phyloP scores from a whole-genome alignment of 352 stramenopile species.

The Hyphochytrium catenoides region DNA sequence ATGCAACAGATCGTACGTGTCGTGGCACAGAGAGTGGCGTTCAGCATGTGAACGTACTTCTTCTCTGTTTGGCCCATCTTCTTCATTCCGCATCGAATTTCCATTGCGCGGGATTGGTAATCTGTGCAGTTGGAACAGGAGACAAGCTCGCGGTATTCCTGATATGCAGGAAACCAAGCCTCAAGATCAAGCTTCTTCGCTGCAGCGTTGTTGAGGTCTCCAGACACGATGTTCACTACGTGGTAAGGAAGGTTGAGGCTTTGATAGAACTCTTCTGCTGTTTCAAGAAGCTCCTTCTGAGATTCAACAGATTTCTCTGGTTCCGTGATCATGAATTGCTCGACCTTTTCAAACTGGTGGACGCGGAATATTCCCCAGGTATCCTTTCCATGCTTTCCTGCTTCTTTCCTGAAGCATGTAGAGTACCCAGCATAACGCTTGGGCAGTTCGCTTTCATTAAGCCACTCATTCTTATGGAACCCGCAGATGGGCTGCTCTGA shows the following conservation, averaged over 20 bases:
- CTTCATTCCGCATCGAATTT: conserved; percentile 87
- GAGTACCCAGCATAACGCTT: conserved; percentile 83
- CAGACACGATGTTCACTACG: conserved; percentile 96
- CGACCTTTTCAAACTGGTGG: conserved; percentile 99
- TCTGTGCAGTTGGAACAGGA: conserved; percentile 98
- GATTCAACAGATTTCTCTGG: conserved; percentile 75
- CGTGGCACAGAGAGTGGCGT: conserved; percentile 93
- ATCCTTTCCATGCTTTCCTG: conserved; percentile 91
- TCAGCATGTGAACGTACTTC: conserved; percentile 98
- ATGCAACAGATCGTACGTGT: conserved; percentile 97
- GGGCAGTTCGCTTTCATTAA: conserved; percentile 47
- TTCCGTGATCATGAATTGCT: conserved; percentile 93
- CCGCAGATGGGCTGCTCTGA: conserved; percentile 97
- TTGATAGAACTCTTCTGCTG: conserved; percentile 95
- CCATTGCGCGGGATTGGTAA: conserved; percentile 88
- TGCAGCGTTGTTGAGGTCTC: conserved; percentile 93
- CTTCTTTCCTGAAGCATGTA: conserved; percentile 99
- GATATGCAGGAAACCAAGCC: conserved; percentile 96
- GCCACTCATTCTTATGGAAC: conserved; percentile 84
- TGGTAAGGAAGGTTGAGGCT: conserved; percentile 92
- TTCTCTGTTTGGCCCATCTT: conserved; percentile 82
- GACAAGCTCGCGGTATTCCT: conserved; percentile 96
- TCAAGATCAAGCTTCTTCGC: conserved; percentile 99
- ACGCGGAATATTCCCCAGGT: conserved; percentile 99
- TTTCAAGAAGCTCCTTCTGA: conserved; percentile 71